Percentiles rank a stretch among this genome's conserved stretches.
These are phyloP conservation scores for Aplosporella prunicola DNA, from an alignment of 2,329 filamentous ascomycete species.

Conservation along the genomic window DNA sequence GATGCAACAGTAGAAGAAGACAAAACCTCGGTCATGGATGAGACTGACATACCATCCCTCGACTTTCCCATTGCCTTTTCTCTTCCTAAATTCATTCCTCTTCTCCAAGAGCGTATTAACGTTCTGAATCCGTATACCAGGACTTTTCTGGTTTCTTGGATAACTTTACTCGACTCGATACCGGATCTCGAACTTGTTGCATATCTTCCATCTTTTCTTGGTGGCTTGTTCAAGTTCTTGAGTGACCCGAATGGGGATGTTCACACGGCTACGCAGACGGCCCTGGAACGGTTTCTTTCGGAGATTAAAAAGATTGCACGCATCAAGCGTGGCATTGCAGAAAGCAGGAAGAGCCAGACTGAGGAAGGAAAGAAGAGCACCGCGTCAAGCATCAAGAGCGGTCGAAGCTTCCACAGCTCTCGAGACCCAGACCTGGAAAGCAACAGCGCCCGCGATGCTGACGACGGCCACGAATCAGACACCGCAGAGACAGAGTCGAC, in stretches of 20 bases:
- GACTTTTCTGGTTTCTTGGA: conserved; percentile 93
- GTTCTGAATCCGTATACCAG: conserved; percentile 91
- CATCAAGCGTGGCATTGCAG: conserved; percentile 83
- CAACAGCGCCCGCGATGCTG: conserved; percentile 55
- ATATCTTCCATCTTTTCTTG: conserved; percentile 84
- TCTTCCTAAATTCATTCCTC: conserved; percentile 77
- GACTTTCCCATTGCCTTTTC: conserved; percentile 79
- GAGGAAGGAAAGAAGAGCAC: conserved; percentile 62
- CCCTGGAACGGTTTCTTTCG: conserved; percentile 78
- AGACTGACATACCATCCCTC: conserved; percentile 15
- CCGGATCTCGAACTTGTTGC: conserved; percentile 91
- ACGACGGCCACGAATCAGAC: conserved; percentile 39
- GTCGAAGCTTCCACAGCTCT: conserved; percentile 19
- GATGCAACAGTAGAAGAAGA: conserved; percentile 43
- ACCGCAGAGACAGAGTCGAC: conserved; percentile 27
- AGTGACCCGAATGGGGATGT: conserved; percentile 88
- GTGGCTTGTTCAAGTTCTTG: conserved; percentile 81
- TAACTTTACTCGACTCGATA: conserved; percentile 88
- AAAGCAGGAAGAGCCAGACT: conserved; percentile 63
- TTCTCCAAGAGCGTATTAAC: conserved; percentile 87
- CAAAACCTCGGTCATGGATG: conserved; percentile 29
- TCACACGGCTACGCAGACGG: conserved; percentile 82
- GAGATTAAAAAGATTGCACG: conserved; percentile 93
- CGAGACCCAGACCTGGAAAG: conserved; percentile 6
- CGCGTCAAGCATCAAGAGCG: conserved; percentile 42